Evolutionary conservation across 352 stramenopile species (phyloP), one percentile per base, ranked within the genome.

Genomic region (Globisporangium spiculum): DNA sequence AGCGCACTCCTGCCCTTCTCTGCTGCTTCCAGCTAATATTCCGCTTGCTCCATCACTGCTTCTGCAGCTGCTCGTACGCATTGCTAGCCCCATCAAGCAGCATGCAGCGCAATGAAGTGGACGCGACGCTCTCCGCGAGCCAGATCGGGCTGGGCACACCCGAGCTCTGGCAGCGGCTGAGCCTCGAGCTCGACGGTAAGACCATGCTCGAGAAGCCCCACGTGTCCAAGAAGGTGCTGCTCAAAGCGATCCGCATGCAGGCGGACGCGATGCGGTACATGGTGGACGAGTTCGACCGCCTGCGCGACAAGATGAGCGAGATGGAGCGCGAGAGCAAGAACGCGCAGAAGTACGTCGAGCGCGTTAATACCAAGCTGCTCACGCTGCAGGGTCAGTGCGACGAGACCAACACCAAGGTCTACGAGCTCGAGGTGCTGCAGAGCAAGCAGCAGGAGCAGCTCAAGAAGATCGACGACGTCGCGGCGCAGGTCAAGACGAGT

Each of bases 71-170:
- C 38, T 20, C 38, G 38, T 16, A 20, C 38, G 14, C 38, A 48
- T 48, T 48, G 38, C 4, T 16, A 27, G 55, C 54, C 14, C 3
- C 27, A 32, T 22, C 12, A 18, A 16, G 2, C 2, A 69, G 10
- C 14, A 91, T 95, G 81, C 87, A 95, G 78, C 87, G 85, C 63
- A 95, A 95, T 65, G 87, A 95, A 71, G 75, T 93, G 27, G 87
- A 95, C 56, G 84, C 85, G 48, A 67, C 81, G 20, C 64, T 93
- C 53, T 71, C 73, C 10, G 82, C 78, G 24, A 72, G 65, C 16
- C 70, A 76, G 22, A 79, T 92, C 26, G 87, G 87, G 6, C 74
- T 95, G 18, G 85, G 85, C 20, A 88, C 87, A 22, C 84, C 87
- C 20, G 87, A 95, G 74, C 64, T 92, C 48, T 95, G 87, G 87